These are phyloP conservation scores for Tagetes erecta DNA, from an alignment of 129 eudicot species.

Conservation along the genomic window DNA sequence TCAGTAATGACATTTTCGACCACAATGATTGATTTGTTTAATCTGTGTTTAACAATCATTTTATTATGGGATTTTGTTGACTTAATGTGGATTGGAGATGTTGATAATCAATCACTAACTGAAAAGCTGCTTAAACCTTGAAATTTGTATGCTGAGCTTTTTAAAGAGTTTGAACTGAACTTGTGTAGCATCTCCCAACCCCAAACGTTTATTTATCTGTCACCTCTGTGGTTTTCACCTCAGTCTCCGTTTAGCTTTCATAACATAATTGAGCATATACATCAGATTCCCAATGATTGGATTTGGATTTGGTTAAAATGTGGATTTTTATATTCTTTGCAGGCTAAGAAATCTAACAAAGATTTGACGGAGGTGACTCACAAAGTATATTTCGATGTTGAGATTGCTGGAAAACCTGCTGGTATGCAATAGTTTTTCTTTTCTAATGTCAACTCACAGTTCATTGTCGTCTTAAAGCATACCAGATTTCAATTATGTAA, in stretches of 20 bases:
- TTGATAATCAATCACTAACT: neutral
- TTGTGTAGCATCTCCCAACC: neutral
- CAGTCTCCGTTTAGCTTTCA: neutral
- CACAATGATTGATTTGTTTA: neutral
- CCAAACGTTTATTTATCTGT: neutral
- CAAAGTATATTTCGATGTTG: constrained; percentile 80
- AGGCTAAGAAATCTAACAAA: constrained; percentile 78
- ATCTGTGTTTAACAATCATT: neutral
- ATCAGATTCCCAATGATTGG: neutral
- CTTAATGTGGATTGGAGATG: neutral
- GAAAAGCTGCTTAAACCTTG: neutral
- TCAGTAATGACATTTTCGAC: neutral
- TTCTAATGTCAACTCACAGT: neutral
- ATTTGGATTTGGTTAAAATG: neutral
- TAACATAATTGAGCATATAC: neutral
- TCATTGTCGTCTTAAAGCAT: constrained; percentile 11
- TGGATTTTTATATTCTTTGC: constrained; percentile 27
- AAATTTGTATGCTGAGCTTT: neutral
- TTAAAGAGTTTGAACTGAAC: neutral
- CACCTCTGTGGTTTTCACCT: neutral
- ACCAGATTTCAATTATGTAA: neutral
- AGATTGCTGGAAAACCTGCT: constrained; percentile 85
- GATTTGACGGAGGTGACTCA: constrained; percentile 77
- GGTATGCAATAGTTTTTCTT: constrained; percentile 44
- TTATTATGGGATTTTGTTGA: neutral